These are phyloP conservation scores for Aegilops sharonensis DNA, from an alignment of 176 grass and related monocot species.

Conservation along the genomic window DNA sequence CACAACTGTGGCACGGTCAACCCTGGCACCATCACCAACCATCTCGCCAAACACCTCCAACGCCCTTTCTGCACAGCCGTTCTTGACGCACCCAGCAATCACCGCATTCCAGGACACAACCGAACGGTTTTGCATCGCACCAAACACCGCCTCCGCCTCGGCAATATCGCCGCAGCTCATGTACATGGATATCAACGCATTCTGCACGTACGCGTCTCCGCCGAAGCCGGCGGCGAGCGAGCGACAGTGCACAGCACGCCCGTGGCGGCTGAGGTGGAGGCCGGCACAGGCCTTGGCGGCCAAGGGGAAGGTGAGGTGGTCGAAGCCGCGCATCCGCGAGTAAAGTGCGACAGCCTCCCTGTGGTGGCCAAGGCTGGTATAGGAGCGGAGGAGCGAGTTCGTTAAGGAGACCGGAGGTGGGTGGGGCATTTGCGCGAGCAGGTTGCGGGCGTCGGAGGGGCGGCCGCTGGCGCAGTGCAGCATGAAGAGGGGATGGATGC, in stretches of 20 bases:
- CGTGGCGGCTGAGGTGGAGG: slow-evolving; percentile 27
- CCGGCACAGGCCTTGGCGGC: slow-evolving; percentile 55
- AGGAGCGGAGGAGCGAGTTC: slow-evolving; percentile 59
- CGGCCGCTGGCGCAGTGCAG: slow-evolving; percentile 16
- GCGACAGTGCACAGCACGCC: slow-evolving; percentile 46
- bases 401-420: slow-evolving; percentile 12
- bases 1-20: slow-evolving; percentile 52
- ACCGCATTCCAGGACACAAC: slow-evolving; percentile 64
- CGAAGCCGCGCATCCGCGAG: slow-evolving; percentile 46
- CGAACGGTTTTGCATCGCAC: slow-evolving; percentile 29
- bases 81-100: slow-evolving; percentile 47
- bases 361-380: slow-evolving; percentile 32
- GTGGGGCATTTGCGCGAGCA: slow-evolving; percentile 51
- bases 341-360: slow-evolving; percentile 45
- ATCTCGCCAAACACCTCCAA: slow-evolving; percentile 46
- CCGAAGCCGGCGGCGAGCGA: slow-evolving; percentile 47
- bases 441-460: slow-evolving; percentile 31
- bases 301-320: slow-evolving; percentile 71
- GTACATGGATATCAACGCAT: slow-evolving; percentile 57
- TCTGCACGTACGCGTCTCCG: slow-evolving; percentile 57
- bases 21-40: slow-evolving; percentile 16
- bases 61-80: slow-evolving; percentile 37
- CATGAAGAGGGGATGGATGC: slow-evolving; percentile 12
- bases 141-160: slow-evolving; percentile 40
- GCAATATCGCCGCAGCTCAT: slow-evolving; percentile 45